Evolutionary conservation across 805 yeast species (phyloP).

Genomic region (Isabelozyma pseudorhagii): DNA sequence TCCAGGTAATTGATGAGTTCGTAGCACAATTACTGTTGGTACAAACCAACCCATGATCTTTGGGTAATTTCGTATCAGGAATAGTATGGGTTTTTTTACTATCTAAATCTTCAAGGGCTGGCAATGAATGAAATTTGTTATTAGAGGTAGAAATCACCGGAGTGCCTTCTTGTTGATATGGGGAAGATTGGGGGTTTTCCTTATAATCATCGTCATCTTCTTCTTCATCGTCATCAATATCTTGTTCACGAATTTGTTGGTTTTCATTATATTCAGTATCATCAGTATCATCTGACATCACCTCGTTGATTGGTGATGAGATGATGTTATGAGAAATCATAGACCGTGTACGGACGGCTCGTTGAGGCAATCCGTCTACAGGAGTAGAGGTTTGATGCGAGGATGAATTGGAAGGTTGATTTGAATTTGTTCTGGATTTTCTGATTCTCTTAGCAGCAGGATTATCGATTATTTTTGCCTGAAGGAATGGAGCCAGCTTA

Average conservation of each 20-base stretch:
- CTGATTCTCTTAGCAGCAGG: constrained; percentile 23
- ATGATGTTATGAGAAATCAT: constrained; percentile 34
- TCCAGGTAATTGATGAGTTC: constrained; percentile 37
- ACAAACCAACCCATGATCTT: constrained; percentile 38
- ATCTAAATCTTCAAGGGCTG: constrained; percentile 43
- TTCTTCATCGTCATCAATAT: constrained; percentile 20
- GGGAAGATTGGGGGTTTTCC: constrained; percentile 28
- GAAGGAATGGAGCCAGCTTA: constrained; percentile 44
- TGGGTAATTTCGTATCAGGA: constrained; percentile 33
- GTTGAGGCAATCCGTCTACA: constrained; percentile 16
- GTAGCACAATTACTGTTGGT: constrained; percentile 41
- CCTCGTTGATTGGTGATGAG: constrained; percentile 42
- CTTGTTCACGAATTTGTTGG: constrained; percentile 5
- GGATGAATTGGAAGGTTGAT: constrained; percentile 5
- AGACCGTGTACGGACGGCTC: constrained; percentile 43
- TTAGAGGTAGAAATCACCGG: constrained; percentile 24
- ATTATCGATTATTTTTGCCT: constrained; percentile 39
- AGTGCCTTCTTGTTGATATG: constrained; percentile 41
- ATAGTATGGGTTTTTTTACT: constrained; percentile 42
- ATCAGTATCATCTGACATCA: constrained; percentile 30
- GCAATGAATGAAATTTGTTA: constrained; percentile 32
- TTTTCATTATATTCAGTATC: constrained; percentile 26
- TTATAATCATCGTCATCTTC: constrained; percentile 23
- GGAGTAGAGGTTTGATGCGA: background rate
- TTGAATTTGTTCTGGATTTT: constrained; percentile 7